These are phyloP conservation scores for Apodospora peruviana DNA, from an alignment of 495 filamentous ascomycete genomes.

Conservation along the genomic window DNA sequence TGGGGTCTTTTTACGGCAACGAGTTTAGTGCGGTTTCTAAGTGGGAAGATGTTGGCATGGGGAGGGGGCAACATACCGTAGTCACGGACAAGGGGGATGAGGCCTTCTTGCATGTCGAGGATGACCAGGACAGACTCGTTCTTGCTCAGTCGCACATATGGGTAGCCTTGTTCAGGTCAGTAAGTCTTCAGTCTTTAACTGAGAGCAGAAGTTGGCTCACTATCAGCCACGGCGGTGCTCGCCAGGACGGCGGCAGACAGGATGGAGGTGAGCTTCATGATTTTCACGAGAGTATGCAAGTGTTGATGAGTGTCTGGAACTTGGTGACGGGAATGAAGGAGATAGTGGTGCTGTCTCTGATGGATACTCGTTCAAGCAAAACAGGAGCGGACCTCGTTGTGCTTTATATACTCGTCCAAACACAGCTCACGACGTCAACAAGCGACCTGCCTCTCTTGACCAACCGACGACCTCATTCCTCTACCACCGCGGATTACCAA, in stretches of 20 bases:
- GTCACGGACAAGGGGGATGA: conserved; percentile 61
- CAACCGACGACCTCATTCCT: too few relatives aligned
- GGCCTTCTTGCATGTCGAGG: conserved; percentile 68
- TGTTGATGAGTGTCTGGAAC: too few relatives aligned
- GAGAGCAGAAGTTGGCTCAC: background rate
- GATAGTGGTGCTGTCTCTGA: too few relatives aligned
- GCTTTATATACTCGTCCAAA: too few relatives aligned
- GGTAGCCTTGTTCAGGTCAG: conserved; percentile 1
- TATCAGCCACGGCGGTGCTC: conserved; percentile 12
- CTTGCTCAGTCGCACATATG: conserved; percentile 20
- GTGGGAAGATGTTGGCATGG: background rate
- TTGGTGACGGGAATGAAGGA: too few relatives aligned
- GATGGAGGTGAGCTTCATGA: background rate
- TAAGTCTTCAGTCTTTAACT: too few relatives aligned
- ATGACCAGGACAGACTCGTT: conserved; percentile 48
- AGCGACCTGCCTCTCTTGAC: too few relatives aligned
- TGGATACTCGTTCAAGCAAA: background rate
- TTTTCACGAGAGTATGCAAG: background rate
- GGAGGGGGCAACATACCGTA: conserved; percentile 22
- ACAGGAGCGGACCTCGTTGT: background rate
- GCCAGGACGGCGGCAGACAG: conserved; percentile 15
- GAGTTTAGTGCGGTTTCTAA: background rate
- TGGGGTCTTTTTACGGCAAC: conserved; percentile 29
- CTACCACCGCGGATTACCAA: too few relatives aligned
- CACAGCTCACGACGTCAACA: too few relatives aligned